Percentiles rank a stretch among this genome's conserved stretches.
Evolutionary conservation across 176 grass and related monocot species (phyloP).

Genomic region (Hsuehochloa calcarea): DNA sequence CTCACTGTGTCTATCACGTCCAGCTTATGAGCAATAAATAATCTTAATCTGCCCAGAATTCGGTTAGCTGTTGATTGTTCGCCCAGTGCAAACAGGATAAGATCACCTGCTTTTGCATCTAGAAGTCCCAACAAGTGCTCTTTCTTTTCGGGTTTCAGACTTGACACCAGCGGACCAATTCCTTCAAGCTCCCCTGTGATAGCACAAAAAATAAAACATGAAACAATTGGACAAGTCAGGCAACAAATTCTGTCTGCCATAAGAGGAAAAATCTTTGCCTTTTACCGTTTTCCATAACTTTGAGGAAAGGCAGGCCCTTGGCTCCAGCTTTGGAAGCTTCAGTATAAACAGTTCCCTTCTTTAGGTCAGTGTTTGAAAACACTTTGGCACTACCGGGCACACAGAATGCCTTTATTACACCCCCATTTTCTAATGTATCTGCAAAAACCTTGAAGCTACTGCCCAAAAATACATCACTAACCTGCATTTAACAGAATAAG

Average conservation of each 20-base stretch:
- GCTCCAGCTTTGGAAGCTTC: conserved; percentile 92
- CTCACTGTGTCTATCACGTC: conserved; percentile 71
- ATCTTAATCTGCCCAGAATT: conserved; percentile 78
- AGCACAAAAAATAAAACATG: conserved; percentile 8
- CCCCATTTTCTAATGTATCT: conserved; percentile 75
- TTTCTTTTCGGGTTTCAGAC: conserved; percentile 67
- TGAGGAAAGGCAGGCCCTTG: conserved; percentile 95
- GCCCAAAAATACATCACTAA: conserved; percentile 59
- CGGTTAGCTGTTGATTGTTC: conserved; percentile 53
- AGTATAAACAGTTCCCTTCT: conserved; percentile 83
- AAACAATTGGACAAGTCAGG: not conserved
- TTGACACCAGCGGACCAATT: conserved; percentile 63
- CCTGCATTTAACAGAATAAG: conserved; percentile 56
- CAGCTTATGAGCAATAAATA: conserved; percentile 71
- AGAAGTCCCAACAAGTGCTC: conserved; percentile 54
- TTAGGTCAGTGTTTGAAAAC: conserved; percentile 95
- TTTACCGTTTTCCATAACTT: conserved; percentile 87
- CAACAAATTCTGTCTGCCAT: not conserved
- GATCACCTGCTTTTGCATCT: conserved; percentile 61
- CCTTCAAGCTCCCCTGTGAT: conserved; percentile 78
- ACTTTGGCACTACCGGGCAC: conserved; percentile 61
- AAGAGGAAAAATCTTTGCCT: not conserved
- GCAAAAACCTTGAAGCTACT: conserved; percentile 92
- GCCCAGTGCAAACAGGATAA: conserved; percentile 92
- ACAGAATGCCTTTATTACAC: conserved; percentile 72